Conservation (phyloP, 208 protist genomes). For the Tritrichomonas foetus region DNA sequence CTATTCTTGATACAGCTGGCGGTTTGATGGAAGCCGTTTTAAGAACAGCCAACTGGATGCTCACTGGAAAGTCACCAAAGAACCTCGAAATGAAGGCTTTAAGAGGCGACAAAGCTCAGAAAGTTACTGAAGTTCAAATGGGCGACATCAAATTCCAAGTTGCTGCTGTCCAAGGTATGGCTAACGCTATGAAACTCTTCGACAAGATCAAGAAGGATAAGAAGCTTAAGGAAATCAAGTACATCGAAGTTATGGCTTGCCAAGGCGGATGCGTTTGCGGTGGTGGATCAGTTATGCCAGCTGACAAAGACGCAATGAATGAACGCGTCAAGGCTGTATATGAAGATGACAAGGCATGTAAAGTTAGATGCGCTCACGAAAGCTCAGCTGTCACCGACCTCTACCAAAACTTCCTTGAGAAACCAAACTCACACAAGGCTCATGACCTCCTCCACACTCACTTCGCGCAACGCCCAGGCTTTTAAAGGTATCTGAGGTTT, state of each 20-base stretch:
- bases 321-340: too few species aligned
- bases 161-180: background rate
- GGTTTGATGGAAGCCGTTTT: conserved; percentile 57
- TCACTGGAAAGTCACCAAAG: background rate
- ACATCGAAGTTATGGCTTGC: background rate
- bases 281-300: too few species aligned
- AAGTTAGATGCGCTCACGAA: too few species aligned
- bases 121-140: background rate
- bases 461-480: too few species aligned
- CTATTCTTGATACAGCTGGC: conserved; percentile 51
- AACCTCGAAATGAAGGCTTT: background rate
- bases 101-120: background rate
- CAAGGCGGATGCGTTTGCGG: too few species aligned
- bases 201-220: background rate
- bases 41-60: background rate
- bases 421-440: too few species aligned
- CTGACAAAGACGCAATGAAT: too few species aligned
- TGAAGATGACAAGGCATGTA: too few species aligned
- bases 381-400: too few species aligned
- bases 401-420: too few species aligned
- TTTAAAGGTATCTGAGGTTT: too few species aligned
- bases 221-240: background rate
- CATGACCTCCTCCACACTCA: too few species aligned
- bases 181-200: background rate
- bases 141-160: background rate